A percentile compares a stretch with the other conserved stretches of the same genome.
phyloP scores from a whole-genome alignment of 75 land plant species.

The Chamaecyparis obtusa region DNA sequence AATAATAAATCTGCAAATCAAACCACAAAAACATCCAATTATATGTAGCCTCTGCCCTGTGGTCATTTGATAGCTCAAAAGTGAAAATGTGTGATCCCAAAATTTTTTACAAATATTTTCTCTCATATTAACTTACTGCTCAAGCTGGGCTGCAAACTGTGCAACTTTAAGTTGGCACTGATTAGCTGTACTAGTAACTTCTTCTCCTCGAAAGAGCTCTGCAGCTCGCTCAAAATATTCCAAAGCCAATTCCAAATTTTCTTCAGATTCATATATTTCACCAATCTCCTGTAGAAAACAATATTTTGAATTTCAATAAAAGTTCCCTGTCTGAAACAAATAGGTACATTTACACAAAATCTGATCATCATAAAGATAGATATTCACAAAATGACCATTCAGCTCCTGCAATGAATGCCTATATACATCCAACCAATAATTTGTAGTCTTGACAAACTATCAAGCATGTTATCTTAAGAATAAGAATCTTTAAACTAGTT shows the following conservation, averaged over 20 bases:
- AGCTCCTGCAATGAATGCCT: not conserved
- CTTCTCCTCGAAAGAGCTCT: slow-evolving; percentile 89
- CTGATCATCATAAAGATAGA: not conserved
- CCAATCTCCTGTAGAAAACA: slow-evolving; percentile 70
- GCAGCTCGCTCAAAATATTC: slow-evolving; percentile 72
- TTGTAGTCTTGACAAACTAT: not conserved
- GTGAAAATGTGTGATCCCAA: not conserved
- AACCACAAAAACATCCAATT: not conserved
- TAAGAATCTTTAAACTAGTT: not conserved
- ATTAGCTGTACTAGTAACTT: slow-evolving; percentile 74
- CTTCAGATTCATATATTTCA: slow-evolving; percentile 79
- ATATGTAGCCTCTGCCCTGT: not conserved
- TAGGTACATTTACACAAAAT: not conserved
- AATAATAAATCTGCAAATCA: not conserved
- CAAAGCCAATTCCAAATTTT: slow-evolving; percentile 66
- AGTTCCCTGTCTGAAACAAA: not conserved
- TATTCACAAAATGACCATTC: not conserved
- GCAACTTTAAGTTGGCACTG: slow-evolving; percentile 95
- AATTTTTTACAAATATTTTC: not conserved
- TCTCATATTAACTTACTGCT: slow-evolving; percentile 55
- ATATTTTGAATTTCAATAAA: not conserved
- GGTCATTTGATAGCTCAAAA: not conserved
- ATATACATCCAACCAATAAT: not conserved
- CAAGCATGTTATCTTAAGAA: not conserved
- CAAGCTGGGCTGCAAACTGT: slow-evolving; percentile 85